These are phyloP conservation scores for Ambrosia artemisiifolia DNA, from an alignment of 129 eudicot species.

Conservation along the genomic window DNA sequence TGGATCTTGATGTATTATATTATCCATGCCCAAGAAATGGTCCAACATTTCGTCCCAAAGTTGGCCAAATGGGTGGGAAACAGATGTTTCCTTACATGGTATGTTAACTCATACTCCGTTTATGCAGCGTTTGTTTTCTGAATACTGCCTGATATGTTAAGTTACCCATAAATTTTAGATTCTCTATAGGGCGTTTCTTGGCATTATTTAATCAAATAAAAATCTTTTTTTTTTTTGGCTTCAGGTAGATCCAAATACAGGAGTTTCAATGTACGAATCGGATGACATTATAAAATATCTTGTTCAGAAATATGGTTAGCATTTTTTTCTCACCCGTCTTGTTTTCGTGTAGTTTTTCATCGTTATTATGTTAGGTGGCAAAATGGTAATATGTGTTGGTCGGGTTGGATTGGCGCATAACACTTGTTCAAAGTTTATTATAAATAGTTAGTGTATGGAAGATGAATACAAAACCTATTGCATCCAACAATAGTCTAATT, in stretches of 20 bases:
- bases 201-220: too few relatives aligned
- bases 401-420: background rate
- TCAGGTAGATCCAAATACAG: constrained; percentile 99
- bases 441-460: background rate
- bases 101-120: constrained; percentile 19
- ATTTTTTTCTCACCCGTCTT: background rate
- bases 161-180: too few relatives aligned
- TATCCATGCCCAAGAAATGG: constrained; percentile 98
- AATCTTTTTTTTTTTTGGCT: constrained; percentile 12
- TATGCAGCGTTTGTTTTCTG: background rate
- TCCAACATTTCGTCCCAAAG: constrained; percentile 92
- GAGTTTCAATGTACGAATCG: constrained; percentile 97
- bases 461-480: background rate
- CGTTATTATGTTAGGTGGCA: background rate
- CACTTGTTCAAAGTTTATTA: background rate
- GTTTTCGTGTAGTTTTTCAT: background rate
- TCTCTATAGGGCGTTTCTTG: too few relatives aligned
- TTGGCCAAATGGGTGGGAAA: constrained; percentile 85
- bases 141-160: background rate
- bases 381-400: too few relatives aligned
- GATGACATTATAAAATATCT: constrained; percentile 94
- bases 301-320: constrained; percentile 75
- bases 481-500: background rate
- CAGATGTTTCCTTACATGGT: constrained; percentile 95
- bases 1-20: constrained; percentile 89